phyloP scores from a whole-genome alignment of 2,329 filamentous ascomycete species.

The Colletotrichum echinochloae region DNA sequence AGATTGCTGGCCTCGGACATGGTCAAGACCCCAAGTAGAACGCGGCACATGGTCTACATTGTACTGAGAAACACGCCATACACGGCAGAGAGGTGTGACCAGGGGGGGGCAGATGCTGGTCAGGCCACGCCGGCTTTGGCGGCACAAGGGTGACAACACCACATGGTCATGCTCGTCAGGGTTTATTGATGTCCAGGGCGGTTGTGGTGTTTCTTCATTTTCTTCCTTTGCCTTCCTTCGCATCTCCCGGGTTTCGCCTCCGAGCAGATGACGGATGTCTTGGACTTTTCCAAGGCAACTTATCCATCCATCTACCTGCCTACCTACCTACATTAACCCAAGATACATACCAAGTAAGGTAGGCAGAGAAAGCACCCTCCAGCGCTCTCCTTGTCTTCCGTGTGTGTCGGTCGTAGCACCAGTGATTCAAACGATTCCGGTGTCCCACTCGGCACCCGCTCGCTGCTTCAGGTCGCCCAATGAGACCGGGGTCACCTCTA shows the following conservation, averaged over 20 bases:
- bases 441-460: conserved; percentile 1
- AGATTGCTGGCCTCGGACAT: too few relatives aligned
- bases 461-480: conserved; percentile 7
- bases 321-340: too few relatives aligned
- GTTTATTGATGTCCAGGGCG: background rate
- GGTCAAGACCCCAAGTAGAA: too few relatives aligned
- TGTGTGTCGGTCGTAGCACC: background rate
- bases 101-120: conserved; percentile 2
- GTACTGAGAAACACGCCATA: conserved; percentile 3
- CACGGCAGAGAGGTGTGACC: conserved; percentile 3
- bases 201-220: background rate
- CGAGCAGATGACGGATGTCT: background rate
- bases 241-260: too few relatives aligned
- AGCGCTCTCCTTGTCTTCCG: background rate
- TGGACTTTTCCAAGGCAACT: background rate
- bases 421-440: background rate
- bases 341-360: too few relatives aligned
- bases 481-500: background rate
- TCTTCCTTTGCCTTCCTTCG: background rate
- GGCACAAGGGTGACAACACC: conserved; percentile 19
- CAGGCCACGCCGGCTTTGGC: conserved; percentile 26
- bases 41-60: background rate
- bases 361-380: too few relatives aligned
- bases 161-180: background rate
- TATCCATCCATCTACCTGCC: too few relatives aligned